These are phyloP conservation scores for Dittrichia graveolens DNA, from an alignment of 129 eudicot species.

Conservation along the genomic window DNA sequence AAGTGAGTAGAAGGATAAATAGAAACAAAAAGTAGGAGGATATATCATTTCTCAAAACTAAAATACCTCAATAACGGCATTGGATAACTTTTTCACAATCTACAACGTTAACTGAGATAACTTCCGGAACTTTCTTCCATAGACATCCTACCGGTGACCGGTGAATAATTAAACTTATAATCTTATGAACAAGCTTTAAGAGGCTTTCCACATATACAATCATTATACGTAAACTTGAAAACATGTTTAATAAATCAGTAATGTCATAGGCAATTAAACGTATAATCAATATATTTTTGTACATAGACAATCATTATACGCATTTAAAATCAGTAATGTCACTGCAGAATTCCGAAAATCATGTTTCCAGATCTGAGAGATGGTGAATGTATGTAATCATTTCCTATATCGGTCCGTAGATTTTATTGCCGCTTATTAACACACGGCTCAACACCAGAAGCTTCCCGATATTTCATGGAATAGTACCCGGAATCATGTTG, in stretches of 20 bases:
- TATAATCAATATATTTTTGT: no score
- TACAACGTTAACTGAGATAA: conserved; percentile 9
- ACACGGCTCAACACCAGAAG: conserved; percentile 81
- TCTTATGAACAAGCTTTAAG: conserved; percentile 52
- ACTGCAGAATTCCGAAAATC: conserved; percentile 70
- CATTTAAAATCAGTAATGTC: conserved; percentile 56
- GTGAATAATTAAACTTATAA: conserved; percentile 4
- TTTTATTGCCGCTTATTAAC: conserved; percentile 50
- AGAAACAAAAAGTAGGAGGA: no score
- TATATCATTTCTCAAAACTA: no score
- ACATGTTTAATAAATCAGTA: no score
- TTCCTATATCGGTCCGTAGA: conserved; percentile 55
- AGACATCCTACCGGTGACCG: background rate
- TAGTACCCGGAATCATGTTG: conserved; percentile 54
- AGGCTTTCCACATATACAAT: conserved; percentile 80
- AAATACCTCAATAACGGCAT: no score
- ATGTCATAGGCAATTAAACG: no score
- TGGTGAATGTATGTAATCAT: conserved; percentile 66
- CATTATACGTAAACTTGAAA: conserved; percentile 60
- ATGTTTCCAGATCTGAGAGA: conserved; percentile 75
- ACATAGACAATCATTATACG: conserved; percentile 77
- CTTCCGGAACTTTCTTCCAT: background rate
- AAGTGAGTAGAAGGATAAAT: no score
- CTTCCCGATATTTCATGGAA: conserved; percentile 68
- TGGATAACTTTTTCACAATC: conserved; percentile 6